Conservation (phyloP, 1,284 basidiomycete species). For the Pyrrhoderma noxium region DNA sequence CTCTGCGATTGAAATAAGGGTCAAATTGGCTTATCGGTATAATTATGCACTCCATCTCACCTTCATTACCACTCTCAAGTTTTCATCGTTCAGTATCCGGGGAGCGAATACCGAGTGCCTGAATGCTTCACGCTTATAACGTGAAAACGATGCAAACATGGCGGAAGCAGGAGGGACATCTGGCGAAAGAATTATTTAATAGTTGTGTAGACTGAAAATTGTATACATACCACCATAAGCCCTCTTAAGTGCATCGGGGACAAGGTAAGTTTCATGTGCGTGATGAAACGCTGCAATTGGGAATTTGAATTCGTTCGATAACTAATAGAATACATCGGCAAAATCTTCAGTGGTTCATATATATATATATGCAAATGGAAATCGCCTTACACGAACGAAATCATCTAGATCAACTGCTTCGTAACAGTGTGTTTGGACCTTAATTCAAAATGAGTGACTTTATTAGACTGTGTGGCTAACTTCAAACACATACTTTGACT, state of each 20-base stretch:
- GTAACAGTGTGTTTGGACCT: constrained; percentile 40
- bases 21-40: too few relatives aligned
- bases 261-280: constrained; percentile 46
- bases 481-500: constrained; percentile 36
- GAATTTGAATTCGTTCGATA: constrained; percentile 47
- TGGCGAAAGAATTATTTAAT: not conserved
- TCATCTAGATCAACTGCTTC: constrained; percentile 43
- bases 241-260: constrained; percentile 41
- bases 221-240: constrained; percentile 28
- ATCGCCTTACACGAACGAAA: constrained; percentile 24
- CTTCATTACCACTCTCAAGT: constrained; percentile 37
- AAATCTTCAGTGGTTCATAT: not conserved
- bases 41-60: constrained; percentile 15
- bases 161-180: constrained; percentile 39
- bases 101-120: constrained; percentile 44
- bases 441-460: constrained; percentile 34
- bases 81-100: constrained; percentile 41
- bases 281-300: constrained; percentile 43
- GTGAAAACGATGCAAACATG: constrained; percentile 41
- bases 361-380: too few relatives aligned
- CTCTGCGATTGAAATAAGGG: constrained; percentile 26
- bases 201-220: not conserved
- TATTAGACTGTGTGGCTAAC: constrained; percentile 18
- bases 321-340: constrained; percentile 23
- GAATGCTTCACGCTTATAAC: constrained; percentile 46